phyloP scores from a whole-genome alignment of 139 green algal species.

The Auxenochlorella pyrenoidosa region DNA sequence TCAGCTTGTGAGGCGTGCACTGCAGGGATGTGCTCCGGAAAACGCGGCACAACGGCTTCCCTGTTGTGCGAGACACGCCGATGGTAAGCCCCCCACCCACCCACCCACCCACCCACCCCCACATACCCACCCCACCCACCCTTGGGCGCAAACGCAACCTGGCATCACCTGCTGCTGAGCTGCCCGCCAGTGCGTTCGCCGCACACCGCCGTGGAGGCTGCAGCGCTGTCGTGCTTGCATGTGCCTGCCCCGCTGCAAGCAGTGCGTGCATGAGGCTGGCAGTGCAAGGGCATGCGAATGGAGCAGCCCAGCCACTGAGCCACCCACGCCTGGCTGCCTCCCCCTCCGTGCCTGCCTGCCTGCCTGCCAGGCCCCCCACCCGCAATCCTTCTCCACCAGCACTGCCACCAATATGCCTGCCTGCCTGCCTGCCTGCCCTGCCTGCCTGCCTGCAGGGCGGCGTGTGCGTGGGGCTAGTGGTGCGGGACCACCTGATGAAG shows the following conservation, averaged over 20 bases:
- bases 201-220: constrained; percentile 37
- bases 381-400: too few species aligned
- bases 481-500: constrained; percentile 80
- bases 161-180: neutral
- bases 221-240: constrained; percentile 43
- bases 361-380: too few species aligned
- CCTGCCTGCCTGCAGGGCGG: neutral
- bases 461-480: constrained; percentile 82
- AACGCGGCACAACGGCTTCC: constrained; percentile 74
- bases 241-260: too few species aligned
- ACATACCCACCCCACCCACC: too few species aligned
- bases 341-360: too few species aligned
- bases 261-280: neutral
- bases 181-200: too few species aligned
- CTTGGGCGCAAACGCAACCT: too few species aligned
- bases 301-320: neutral
- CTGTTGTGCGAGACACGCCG: constrained; percentile 63
- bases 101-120: too few species aligned
- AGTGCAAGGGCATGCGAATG: too few species aligned
- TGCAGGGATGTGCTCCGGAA: constrained; percentile 61
- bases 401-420: too few species aligned
- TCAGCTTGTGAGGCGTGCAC: neutral
- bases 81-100: neutral
- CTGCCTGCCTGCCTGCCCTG: too few species aligned
- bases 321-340: too few species aligned